Percentiles rank a stretch among this genome's conserved stretches.
phyloP scores from a whole-genome alignment of 495 filamentous ascomycete genomes.

The Halenospora varia region DNA sequence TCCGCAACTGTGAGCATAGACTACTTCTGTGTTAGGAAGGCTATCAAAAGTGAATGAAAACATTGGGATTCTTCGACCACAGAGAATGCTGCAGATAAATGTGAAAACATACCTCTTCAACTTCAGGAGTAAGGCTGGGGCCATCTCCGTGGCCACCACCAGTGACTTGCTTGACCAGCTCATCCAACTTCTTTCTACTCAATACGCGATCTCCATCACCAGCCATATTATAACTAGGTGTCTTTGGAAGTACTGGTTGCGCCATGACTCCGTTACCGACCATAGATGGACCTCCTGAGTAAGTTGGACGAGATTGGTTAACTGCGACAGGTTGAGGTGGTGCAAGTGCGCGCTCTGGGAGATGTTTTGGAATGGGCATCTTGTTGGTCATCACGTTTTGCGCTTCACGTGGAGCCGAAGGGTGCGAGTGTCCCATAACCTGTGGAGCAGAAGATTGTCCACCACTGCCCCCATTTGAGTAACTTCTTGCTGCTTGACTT shows the following conservation, averaged over 20 bases:
- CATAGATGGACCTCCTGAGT: conserved; percentile 68
- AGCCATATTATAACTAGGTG: conserved; percentile 77
- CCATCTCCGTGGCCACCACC: conserved; percentile 69
- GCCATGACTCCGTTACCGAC: conserved; percentile 72
- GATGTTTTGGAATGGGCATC: conserved; percentile 75
- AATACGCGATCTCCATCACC: conserved; percentile 85
- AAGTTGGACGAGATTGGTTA: conserved; percentile 66
- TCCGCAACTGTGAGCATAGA: conserved; percentile 86
- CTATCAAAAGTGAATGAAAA: conserved; percentile 1
- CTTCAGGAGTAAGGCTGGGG: conserved; percentile 75
- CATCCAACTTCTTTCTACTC: conserved; percentile 94
- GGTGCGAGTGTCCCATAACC: conserved; percentile 46
- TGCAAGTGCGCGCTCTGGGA: conserved; percentile 58
- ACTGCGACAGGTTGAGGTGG: conserved; percentile 69
- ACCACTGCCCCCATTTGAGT: conserved; percentile 38
- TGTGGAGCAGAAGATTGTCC: conserved; percentile 31
- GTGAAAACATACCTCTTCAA: conserved; percentile 83
- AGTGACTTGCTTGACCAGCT: conserved; percentile 89
- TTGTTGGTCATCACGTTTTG: conserved; percentile 43
- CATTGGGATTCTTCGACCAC: not conserved
- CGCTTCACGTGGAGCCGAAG: conserved; percentile 37
- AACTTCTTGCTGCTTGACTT: conserved; percentile 53
- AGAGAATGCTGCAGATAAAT: too few species aligned
- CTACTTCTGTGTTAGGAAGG: conserved; percentile 40
- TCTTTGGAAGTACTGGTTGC: conserved; percentile 79